phyloP scores from a whole-genome alignment of 352 stramenopile genomes.

The Stramenopiles sp. region DNA sequence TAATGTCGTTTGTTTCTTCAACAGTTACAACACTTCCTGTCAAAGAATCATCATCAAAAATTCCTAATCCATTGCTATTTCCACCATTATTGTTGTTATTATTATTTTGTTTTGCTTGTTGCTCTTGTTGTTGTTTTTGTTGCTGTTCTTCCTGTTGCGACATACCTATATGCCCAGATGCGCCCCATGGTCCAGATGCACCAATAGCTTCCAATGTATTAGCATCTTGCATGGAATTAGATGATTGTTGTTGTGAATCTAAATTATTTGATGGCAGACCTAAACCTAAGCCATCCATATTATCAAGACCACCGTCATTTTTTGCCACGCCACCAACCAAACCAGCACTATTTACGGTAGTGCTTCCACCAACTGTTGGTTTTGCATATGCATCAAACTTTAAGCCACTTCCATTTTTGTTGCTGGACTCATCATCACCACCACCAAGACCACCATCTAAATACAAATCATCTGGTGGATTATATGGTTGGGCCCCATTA shows the following conservation, averaged over 20 bases:
- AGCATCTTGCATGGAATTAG: not conserved
- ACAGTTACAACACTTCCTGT: conserved; percentile 21
- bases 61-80: conserved; percentile 11
- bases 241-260: conserved; percentile 5
- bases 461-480: conserved; percentile 80
- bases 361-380: conserved; percentile 24
- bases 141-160: too few relatives aligned
- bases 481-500: conserved; percentile 75
- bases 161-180: too few relatives aligned
- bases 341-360: conserved; percentile 4
- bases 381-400: conserved; percentile 62
- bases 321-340: not conserved
- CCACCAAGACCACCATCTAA: conserved; percentile 65
- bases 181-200: not conserved
- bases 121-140: conserved; percentile 15
- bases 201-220: conserved; percentile 10
- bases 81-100: not conserved
- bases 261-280: not conserved
- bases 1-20: conserved; percentile 28
- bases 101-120: conserved; percentile 19
- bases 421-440: conserved; percentile 13
- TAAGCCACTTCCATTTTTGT: conserved; percentile 25
- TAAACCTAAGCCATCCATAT: too few relatives aligned
- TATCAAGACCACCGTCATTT: too few relatives aligned
- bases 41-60: conserved; percentile 12